Conservation (phyloP, 495 filamentous ascomycete species). For the Annulohypoxylon nitens region DNA sequence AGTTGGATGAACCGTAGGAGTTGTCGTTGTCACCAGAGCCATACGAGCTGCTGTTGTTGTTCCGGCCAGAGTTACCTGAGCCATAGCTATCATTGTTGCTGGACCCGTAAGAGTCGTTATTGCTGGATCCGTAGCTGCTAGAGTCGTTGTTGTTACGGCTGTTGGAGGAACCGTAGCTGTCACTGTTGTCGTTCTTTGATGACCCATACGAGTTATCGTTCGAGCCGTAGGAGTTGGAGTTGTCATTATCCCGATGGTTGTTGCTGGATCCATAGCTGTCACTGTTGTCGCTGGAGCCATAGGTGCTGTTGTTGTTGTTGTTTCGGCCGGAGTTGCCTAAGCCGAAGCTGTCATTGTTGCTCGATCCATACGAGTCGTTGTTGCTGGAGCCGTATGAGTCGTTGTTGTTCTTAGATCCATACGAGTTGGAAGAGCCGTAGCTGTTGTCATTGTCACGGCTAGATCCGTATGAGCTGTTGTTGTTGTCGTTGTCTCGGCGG, state of each 20-base stretch:
- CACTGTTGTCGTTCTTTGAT: not conserved
- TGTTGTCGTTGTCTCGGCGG: constrained; percentile 31
- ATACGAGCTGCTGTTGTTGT: not conserved
- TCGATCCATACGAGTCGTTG: constrained; percentile 11
- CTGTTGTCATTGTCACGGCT: constrained; percentile 55
- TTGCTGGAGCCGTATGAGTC: constrained; percentile 1
- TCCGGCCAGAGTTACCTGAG: not conserved
- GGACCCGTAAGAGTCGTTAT: not conserved
- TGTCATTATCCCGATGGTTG: constrained; percentile 6
- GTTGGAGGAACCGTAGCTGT: constrained; percentile 29
- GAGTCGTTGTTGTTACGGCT: constrained; percentile 19
- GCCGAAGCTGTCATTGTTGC: constrained; percentile 39
- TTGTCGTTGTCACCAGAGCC: constrained; percentile 43
- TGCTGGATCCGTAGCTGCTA: not conserved
- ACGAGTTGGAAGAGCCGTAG: constrained; percentile 36
- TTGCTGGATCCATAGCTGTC: constrained; percentile 40
- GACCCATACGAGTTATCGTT: not conserved
- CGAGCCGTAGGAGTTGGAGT: constrained; percentile 1
- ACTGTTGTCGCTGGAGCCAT: constrained; percentile 30
- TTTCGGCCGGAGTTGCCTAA: constrained; percentile 32
- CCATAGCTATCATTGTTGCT: constrained; percentile 36
- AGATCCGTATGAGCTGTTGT: constrained; percentile 42
- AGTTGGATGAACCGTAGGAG: constrained; percentile 28
- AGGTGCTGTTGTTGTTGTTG: constrained; percentile 16
- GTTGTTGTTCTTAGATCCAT: constrained; percentile 6